Percentiles rank a stretch among this genome's conserved stretches.
Conservation (phyloP, 371 early-diverging fungal species). For the Smittium culicis region DNA sequence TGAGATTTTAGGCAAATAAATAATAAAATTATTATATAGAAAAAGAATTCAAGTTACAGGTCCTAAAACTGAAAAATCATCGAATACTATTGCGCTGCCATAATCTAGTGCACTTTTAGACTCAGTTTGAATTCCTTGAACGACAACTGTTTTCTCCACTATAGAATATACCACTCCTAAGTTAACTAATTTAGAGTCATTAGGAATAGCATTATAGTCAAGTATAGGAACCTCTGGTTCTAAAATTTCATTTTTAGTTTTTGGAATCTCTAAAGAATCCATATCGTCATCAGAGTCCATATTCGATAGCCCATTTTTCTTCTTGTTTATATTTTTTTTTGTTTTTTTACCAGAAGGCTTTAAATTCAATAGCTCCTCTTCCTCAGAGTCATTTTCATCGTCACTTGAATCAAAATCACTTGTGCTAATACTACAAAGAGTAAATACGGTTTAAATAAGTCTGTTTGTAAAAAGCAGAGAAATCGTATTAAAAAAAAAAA, state of each 20-base stretch:
- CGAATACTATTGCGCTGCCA: constrained; percentile 57
- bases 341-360: no score
- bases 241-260: constrained; percentile 43
- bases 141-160: constrained; percentile 61
- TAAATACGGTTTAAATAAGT: no score
- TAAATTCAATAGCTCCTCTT: no score
- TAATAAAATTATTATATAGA: neutral
- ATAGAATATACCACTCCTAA: constrained; percentile 55
- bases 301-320: no score
- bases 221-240: constrained; percentile 38
- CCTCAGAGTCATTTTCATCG: no score
- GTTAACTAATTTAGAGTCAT: constrained; percentile 33
- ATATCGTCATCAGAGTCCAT: constrained; percentile 3
- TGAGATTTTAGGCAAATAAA: neutral
- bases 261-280: constrained; percentile 1
- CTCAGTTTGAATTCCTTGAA: constrained; percentile 35
- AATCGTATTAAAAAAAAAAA: no score
- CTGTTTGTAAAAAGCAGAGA: no score
- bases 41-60: constrained; percentile 6
- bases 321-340: no score
- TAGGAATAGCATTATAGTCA: constrained; percentile 33
- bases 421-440: no score
- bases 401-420: no score
- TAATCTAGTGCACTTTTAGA: constrained; percentile 49
- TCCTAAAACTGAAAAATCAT: constrained; percentile 50